phyloP scores from a whole-genome alignment of 768 basidiomycete genomes.

The Rhodotorula taiwanensis region DNA sequence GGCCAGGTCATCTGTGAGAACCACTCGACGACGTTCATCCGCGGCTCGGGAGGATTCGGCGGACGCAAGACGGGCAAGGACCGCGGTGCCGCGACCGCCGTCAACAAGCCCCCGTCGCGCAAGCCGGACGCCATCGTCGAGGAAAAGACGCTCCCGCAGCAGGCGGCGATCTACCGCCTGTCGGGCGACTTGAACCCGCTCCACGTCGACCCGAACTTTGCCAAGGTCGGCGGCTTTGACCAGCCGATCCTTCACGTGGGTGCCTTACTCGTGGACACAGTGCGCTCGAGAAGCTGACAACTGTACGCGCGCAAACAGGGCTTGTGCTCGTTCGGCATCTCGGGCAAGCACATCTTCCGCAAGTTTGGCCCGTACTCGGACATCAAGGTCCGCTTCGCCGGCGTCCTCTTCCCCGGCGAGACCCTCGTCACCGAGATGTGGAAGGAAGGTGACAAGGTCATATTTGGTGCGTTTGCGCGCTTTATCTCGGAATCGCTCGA shows the following conservation, averaged over 20 bases:
- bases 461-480: slow-evolving; percentile 67
- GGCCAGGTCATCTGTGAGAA: slow-evolving; percentile 84
- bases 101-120: slow-evolving; percentile 72
- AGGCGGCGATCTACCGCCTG: slow-evolving; percentile 86
- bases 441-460: slow-evolving; percentile 84
- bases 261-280: too few species aligned
- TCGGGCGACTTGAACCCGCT: slow-evolving; percentile 89
- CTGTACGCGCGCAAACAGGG: too few species aligned
- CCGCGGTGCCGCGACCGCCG: slow-evolving; percentile 77
- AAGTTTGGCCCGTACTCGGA: slow-evolving; percentile 77
- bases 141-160: slow-evolving; percentile 71
- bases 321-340: slow-evolving; percentile 84
- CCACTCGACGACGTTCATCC: slow-evolving; percentile 82
- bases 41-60: slow-evolving; percentile 92
- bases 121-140: slow-evolving; percentile 77
- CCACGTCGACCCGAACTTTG: slow-evolving; percentile 86
- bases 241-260: slow-evolving; percentile 72
- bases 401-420: slow-evolving; percentile 89
- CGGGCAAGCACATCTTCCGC: slow-evolving; percentile 86
- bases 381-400: slow-evolving; percentile 94
- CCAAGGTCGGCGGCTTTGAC: slow-evolving; percentile 89
- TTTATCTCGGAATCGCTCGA: too few species aligned
- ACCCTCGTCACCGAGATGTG: slow-evolving; percentile 96
- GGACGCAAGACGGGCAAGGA: slow-evolving; percentile 80
- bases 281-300: too few species aligned